phyloP scores from a whole-genome alignment of 805 yeast genomes.

The Schwanniomyces yamadae region DNA sequence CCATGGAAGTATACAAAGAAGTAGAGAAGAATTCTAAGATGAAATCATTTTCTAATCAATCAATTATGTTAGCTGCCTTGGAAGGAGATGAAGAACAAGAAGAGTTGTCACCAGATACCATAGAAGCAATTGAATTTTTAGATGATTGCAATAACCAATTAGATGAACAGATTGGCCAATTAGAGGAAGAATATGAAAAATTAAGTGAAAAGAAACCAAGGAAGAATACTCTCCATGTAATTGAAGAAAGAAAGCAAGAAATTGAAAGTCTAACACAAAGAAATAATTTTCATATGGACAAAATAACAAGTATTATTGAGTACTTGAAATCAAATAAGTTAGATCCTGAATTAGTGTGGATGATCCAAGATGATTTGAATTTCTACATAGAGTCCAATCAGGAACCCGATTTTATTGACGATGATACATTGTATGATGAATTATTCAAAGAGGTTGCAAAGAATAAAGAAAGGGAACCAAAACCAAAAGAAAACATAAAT shows the following conservation, averaged over 20 bases:
- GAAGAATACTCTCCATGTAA: conserved; percentile 33
- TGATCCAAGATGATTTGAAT: conserved; percentile 40
- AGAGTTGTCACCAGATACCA: conserved; percentile 30
- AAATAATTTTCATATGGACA: conserved; percentile 39
- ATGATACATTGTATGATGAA: conserved; percentile 42
- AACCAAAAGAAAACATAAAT: no score
- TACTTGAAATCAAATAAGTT: conserved; percentile 26
- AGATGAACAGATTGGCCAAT: conserved; percentile 32
- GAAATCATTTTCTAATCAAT: conserved; percentile 45
- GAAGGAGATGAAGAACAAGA: conserved; percentile 31
- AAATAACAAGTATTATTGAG: conserved; percentile 30
- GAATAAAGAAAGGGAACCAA: conserved; percentile 1
- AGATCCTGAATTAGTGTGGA: conserved; percentile 30
- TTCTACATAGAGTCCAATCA: conserved; percentile 37
- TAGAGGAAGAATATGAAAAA: conserved; percentile 42
- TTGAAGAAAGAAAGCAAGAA: conserved; percentile 43
- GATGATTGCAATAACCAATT: conserved; percentile 30
- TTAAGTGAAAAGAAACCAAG: conserved; percentile 37
- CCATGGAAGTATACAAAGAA: conserved; percentile 46
- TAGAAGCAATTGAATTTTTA: conserved; percentile 34
- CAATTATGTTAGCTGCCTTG: conserved; percentile 43
- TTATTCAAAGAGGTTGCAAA: conserved; percentile 27
- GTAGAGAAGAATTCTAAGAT: conserved; percentile 43
- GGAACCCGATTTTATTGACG: conserved; percentile 38
- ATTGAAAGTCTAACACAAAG: conserved; percentile 29